phyloP scores from a whole-genome alignment of 139 green algal species.

The Chlamydomonas sphaeroides region DNA sequence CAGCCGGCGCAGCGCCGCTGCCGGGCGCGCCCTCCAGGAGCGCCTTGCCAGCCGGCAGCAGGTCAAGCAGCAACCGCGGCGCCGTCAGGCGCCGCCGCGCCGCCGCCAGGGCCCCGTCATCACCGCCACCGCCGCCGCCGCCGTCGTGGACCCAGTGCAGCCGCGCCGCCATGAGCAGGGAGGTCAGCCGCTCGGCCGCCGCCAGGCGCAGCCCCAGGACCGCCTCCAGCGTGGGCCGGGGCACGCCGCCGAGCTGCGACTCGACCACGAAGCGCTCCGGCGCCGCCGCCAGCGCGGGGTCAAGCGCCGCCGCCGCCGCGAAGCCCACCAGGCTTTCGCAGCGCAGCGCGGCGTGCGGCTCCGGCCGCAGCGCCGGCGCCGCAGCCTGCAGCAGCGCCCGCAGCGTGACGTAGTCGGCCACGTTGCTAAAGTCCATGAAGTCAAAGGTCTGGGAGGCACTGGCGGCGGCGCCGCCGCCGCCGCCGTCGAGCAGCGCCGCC shows the following conservation, averaged over 20 bases:
- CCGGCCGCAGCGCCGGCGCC: background rate
- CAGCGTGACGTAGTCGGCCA: constrained; percentile 29
- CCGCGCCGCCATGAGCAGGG: background rate
- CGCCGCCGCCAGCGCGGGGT: no score
- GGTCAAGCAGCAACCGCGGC: constrained; percentile 37
- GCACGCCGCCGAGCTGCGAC: no score
- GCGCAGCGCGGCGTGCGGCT: background rate
- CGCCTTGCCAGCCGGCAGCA: constrained; percentile 19
- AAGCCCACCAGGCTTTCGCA: constrained; percentile 5
- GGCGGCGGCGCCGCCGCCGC: background rate
- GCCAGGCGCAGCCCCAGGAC: constrained; percentile 12
- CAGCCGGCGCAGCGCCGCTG: background rate
- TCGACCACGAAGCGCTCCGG: no score
- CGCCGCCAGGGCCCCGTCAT: background rate
- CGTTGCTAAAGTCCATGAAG: constrained; percentile 49
- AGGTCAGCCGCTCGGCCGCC: background rate
- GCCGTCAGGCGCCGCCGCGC: constrained; percentile 12
- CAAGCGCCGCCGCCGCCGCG: background rate
- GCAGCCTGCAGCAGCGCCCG: constrained; percentile 9
- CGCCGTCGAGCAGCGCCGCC: background rate
- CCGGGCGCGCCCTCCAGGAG: background rate
- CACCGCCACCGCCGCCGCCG: background rate
- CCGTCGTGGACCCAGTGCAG: background rate
- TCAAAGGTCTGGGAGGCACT: constrained; percentile 2
- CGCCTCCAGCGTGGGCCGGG: background rate